These are phyloP conservation scores for Ciborinia camelliae DNA, from an alignment of 2,329 filamentous ascomycete genomes.

Conservation along the genomic window DNA sequence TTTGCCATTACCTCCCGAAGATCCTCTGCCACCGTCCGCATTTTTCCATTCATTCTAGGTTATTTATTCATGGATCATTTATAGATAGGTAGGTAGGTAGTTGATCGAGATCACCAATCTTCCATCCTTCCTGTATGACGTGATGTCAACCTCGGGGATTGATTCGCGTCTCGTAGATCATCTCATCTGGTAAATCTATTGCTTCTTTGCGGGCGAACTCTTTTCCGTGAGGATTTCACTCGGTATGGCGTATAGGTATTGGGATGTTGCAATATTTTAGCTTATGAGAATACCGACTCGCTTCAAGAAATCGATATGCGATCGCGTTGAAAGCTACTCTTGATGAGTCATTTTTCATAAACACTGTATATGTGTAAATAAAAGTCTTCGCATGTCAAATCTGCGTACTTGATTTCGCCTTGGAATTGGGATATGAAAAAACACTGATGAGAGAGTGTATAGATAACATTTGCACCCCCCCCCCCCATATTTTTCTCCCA, in stretches of 20 bases:
- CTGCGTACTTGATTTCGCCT: background rate
- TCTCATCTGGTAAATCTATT: background rate
- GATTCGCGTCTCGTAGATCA: background rate
- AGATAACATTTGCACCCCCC: background rate
- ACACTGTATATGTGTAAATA: background rate
- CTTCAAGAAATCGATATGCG: background rate
- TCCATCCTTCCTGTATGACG: background rate
- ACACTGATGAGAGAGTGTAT: background rate
- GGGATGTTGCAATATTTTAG: slow-evolving; percentile 4
- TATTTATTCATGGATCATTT: slow-evolving; percentile 7
- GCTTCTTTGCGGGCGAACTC: background rate
- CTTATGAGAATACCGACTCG: background rate
- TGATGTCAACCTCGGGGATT: background rate
- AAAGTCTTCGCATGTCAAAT: background rate
- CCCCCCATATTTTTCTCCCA: background rate
- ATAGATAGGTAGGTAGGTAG: background rate
- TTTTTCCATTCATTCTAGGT: background rate
- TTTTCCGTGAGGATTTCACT: background rate
- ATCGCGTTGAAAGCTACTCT: background rate
- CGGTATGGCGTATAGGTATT: background rate
- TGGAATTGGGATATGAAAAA: background rate
- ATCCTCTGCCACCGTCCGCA: background rate
- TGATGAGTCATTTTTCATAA: background rate
- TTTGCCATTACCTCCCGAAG: slow-evolving; percentile 15
- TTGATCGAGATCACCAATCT: background rate